Evolutionary conservation across 345 rosid species (phyloP).

Genomic region (Lepidium africanum): DNA sequence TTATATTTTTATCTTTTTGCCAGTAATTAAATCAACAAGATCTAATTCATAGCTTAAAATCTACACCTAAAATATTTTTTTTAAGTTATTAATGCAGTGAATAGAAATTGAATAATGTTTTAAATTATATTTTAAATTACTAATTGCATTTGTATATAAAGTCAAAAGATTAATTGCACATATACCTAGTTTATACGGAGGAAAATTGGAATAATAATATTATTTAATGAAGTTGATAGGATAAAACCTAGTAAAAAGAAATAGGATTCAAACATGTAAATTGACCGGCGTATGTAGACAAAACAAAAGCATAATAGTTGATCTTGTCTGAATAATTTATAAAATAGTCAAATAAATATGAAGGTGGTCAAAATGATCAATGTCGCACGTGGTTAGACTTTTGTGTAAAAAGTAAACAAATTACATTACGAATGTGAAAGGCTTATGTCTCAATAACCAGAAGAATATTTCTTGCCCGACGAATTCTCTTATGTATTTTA

Average conservation of each 20-base stretch:
- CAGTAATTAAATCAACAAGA: no score
- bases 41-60: no score
- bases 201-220: no score
- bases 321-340: neutral
- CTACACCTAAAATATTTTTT: no score
- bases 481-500: neutral
- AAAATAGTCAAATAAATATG: neutral
- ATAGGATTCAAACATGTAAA: neutral
- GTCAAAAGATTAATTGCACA: no score
- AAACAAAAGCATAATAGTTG: neutral
- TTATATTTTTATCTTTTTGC: no score
- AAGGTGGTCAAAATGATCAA: neutral
- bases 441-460: neutral
- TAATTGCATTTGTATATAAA: no score
- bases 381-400: constrained; percentile 15
- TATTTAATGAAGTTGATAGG: neutral
- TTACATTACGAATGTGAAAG: neutral
- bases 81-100: no score
- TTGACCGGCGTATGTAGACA: neutral
- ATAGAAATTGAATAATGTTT: no score
- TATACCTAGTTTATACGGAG: no score
- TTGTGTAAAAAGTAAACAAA: neutral
- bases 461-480: neutral
- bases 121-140: no score
- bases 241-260: neutral